Base-by-base conservation (phyloP, 1,284 basidiomycete species). In the Apiotrichum gracile region DNA sequence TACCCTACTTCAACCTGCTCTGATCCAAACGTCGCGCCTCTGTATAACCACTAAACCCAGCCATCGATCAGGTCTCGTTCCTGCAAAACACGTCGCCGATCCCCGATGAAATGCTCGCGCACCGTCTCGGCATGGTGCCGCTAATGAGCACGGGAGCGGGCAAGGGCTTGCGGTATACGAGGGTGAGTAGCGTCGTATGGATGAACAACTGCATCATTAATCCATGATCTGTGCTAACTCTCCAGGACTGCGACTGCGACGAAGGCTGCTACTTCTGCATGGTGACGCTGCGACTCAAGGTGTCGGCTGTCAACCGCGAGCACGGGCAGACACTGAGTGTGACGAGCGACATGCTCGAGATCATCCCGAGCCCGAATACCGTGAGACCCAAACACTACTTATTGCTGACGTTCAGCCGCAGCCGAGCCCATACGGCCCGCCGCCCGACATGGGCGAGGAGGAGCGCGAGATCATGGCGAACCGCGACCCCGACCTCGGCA, bases 71-170 rank as follows among this genome's bases (percentile, higher is more conserved):
- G 77, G 94, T 98, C 4, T 89, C 94, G 72, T 87, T 98, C 62
- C 81, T 87, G 60, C 83, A 83, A 53, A 99, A 99, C 72, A 94
- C 91, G 9, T 86, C 88, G 0, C 93, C 97, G 4, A 77, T 99
- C 31, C 89, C 94, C 1, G 96, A 99, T 76, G 96, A 99, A 77
- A 96, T 96, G 78, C 86, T 99, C 57, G 90, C 92, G 1, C 96
- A 99, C 74, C 83, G 96, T 41, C 79, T 99, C 24, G 96, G 96
- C 22, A 86, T 97, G 83, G 82, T 99, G 22, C 96, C 96, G 8
- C 78, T 99, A 21, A 79, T 88, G 44, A 94, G 90, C 71, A 79
- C 82, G 41, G 86, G 85, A 59, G 92, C 88, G 60, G 87, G 88
- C 52, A 86, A 90, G 66, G 86, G 85, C 17, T 85, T 92, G 69